Evolutionary conservation across 345 rosid genomes (phyloP).

Genomic region (Streptanthus diversifolius): DNA sequence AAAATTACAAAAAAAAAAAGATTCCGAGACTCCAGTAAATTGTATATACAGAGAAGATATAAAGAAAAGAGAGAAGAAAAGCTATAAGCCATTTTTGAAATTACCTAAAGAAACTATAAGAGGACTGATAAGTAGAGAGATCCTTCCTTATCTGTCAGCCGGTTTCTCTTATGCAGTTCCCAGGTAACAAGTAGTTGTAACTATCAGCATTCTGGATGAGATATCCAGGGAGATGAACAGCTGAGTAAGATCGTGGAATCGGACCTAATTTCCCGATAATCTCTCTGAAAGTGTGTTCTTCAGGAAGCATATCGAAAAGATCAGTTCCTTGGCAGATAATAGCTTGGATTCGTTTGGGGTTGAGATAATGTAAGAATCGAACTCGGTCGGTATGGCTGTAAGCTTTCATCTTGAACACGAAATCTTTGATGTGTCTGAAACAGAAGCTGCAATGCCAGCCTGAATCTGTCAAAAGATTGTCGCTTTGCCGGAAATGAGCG

Average conservation of each 20-base stretch:
- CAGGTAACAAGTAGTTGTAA: slow-evolving; percentile 74
- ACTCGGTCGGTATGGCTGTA: slow-evolving; percentile 89
- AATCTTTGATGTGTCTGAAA: slow-evolving; percentile 65
- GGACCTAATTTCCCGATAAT: slow-evolving; percentile 88
- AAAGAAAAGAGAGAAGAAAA: background rate
- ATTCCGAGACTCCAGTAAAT: background rate
- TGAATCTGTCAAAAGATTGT: slow-evolving; percentile 60
- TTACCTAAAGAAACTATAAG: background rate
- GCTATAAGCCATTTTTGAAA: background rate
- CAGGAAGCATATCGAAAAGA: slow-evolving; percentile 87
- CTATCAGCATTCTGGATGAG: slow-evolving; percentile 59
- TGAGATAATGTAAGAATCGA: slow-evolving; percentile 74
- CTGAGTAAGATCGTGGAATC: slow-evolving; percentile 68
- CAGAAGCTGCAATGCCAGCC: slow-evolving; percentile 99
- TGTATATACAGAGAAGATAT: background rate
- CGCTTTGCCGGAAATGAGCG: slow-evolving; percentile 74
- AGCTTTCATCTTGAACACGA: slow-evolving; percentile 90
- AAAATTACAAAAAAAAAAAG: background rate
- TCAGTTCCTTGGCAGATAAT: slow-evolving; percentile 75
- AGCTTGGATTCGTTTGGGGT: slow-evolving; percentile 71
- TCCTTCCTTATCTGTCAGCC: slow-evolving; percentile 34
- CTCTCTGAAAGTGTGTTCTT: slow-evolving; percentile 83
- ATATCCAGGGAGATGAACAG: slow-evolving; percentile 72
- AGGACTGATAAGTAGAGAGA: background rate
- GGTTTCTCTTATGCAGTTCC: slow-evolving; percentile 70